These are phyloP conservation scores for Paraleonurus japonicus DNA, from an alignment of 257 asterid species.

Conservation along the genomic window DNA sequence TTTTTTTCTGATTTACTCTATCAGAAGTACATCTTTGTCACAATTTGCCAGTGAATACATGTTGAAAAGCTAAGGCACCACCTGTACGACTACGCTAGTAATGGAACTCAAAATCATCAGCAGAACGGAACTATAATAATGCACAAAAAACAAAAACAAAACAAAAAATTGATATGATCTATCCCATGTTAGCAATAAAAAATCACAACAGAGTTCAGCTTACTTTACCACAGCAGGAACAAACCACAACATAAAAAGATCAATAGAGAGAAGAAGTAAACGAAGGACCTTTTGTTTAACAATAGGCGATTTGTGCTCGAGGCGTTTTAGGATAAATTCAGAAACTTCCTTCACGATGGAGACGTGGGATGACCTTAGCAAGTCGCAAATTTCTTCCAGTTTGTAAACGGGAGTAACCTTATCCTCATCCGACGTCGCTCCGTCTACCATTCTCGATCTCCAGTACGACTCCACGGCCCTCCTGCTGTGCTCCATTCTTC, in stretches of 20 bases:
- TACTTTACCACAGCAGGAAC: background rate
- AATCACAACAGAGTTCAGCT: background rate
- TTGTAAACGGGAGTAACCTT: slow-evolving; percentile 96
- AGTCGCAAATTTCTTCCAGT: slow-evolving; percentile 88
- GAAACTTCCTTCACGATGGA: slow-evolving; percentile 84
- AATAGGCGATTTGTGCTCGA: slow-evolving; percentile 87
- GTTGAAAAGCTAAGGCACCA: background rate
- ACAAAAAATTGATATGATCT: background rate
- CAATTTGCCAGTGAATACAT: background rate
- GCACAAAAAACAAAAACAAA: background rate
- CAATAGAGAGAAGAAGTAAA: background rate
- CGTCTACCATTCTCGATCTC: slow-evolving; percentile 87
- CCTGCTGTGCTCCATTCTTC: slow-evolving; percentile 91
- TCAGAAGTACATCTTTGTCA: background rate
- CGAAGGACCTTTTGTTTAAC: slow-evolving; percentile 76
- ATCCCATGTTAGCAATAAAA: background rate
- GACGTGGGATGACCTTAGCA: slow-evolving; percentile 76
- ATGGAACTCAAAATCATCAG: slow-evolving; percentile 12
- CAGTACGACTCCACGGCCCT: slow-evolving; percentile 98
- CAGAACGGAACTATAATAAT: background rate
- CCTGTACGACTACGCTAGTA: background rate
- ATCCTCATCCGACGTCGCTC: slow-evolving; percentile 90
- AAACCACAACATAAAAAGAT: background rate
- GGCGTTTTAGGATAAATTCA: slow-evolving; percentile 89
- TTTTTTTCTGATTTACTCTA: background rate